Conservation (phyloP, 2,329 filamentous ascomycete species). For the Trichoderma koningiopsis region DNA sequence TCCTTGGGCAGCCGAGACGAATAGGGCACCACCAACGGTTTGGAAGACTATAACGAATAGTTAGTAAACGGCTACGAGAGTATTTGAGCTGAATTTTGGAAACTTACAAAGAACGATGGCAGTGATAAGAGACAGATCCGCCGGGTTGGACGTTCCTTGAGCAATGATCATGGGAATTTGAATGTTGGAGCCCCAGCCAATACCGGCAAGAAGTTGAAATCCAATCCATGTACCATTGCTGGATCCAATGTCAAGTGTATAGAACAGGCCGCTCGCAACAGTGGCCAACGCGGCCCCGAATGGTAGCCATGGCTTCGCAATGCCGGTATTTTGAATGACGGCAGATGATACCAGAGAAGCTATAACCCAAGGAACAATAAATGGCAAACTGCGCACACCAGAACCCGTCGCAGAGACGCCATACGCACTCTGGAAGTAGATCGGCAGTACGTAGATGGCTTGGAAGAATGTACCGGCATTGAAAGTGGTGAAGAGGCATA, state of each 20-base stretch:
- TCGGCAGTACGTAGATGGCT: conserved; percentile 48
- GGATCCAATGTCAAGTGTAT: conserved; percentile 38
- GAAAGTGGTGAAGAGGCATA: not conserved
- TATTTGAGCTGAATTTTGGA: conserved; percentile 48
- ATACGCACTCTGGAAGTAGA: conserved; percentile 55
- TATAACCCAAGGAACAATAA: conserved; percentile 36
- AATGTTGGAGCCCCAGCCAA: conserved; percentile 44
- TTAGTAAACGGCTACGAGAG: conserved; percentile 30
- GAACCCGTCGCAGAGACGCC: conserved; percentile 36
- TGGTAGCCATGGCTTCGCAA: conserved; percentile 47
- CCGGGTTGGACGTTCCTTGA: not conserved
- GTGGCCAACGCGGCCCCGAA: conserved; percentile 37
- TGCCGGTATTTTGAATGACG: conserved; percentile 40
- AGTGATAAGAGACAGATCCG: conserved; percentile 38
- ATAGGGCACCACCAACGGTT: conserved; percentile 49
- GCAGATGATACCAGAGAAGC: conserved; percentile 35
- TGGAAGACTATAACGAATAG: conserved; percentile 41
- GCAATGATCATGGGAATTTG: not conserved
- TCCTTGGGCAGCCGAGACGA: conserved; percentile 51
- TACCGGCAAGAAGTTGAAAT: conserved; percentile 44
- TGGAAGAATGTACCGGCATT: not conserved
- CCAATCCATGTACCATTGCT: conserved; percentile 34
- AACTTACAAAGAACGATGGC: conserved; percentile 46
- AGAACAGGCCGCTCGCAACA: conserved; percentile 46
- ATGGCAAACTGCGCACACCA: conserved; percentile 35